Conservation (phyloP, 352 stramenopile species). For the Phytophthora boehmeriae region DNA sequence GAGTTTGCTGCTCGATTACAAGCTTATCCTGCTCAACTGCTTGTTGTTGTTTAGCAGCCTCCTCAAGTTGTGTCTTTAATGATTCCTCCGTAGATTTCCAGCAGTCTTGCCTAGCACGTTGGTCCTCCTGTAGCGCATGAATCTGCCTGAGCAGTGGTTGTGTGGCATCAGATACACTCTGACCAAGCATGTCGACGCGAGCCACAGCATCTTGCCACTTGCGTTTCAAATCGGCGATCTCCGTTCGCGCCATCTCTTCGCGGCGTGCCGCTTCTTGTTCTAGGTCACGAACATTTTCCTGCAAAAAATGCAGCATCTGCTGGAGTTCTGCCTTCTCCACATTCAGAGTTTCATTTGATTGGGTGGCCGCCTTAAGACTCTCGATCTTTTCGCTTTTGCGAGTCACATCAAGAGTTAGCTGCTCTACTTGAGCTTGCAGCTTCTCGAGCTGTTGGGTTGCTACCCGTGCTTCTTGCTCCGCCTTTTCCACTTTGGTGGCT, state of each 20-base stretch:
- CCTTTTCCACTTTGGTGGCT: slow-evolving; percentile 36
- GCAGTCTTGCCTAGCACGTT: slow-evolving; percentile 54
- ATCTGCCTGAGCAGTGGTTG: slow-evolving; percentile 81
- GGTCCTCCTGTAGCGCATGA: slow-evolving; percentile 68
- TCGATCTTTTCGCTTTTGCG: slow-evolving; percentile 46
- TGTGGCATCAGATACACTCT: slow-evolving; percentile 73
- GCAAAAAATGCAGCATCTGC: slow-evolving; percentile 63
- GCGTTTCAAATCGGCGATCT: slow-evolving; percentile 68
- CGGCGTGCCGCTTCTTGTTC: slow-evolving; percentile 57
- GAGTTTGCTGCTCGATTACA: slow-evolving; percentile 40
- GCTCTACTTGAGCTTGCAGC: slow-evolving; percentile 32
- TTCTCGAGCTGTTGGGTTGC: slow-evolving; percentile 24
- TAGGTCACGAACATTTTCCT: slow-evolving; percentile 58
- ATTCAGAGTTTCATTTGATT: slow-evolving; percentile 57
- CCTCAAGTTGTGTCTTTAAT: slow-evolving; percentile 48
- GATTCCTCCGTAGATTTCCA: slow-evolving; percentile 61
- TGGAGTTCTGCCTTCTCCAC: slow-evolving; percentile 64
- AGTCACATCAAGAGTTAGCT: slow-evolving; percentile 38
- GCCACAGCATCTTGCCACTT: slow-evolving; percentile 81
- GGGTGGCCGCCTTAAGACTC: slow-evolving; percentile 42
- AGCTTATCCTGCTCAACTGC: slow-evolving; percentile 51
- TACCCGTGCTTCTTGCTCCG: slow-evolving; percentile 30
- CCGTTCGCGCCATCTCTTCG: slow-evolving; percentile 64
- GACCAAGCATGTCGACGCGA: slow-evolving; percentile 69
- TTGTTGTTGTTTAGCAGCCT: slow-evolving; percentile 39